Percentiles rank a stretch among this genome's conserved stretches.
Evolutionary conservation across 345 rosid species (phyloP).

Genomic region (Sonneratia caseolaris): DNA sequence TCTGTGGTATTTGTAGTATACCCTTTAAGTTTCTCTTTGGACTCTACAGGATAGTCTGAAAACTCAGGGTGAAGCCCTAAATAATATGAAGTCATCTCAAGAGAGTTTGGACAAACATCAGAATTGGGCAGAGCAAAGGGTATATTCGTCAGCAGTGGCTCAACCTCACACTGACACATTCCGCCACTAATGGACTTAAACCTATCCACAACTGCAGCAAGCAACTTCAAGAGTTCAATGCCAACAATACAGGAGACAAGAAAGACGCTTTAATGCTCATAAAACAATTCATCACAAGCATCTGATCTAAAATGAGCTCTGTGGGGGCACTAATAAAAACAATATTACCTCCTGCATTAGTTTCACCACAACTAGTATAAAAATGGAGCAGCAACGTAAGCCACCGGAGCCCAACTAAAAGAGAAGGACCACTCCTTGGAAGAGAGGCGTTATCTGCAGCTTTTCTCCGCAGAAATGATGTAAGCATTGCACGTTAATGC

Average conservation of each 20-base stretch:
- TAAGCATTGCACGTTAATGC: conserved; percentile 31
- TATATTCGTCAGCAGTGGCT: not conserved
- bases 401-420: conserved; percentile 17
- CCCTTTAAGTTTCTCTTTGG: conserved; percentile 11
- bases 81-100: not conserved
- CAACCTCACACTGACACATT: not conserved
- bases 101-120: conserved; percentile 9
- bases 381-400: conserved; percentile 8
- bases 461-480: conserved; percentile 29
- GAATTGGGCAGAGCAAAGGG: conserved; percentile 7
- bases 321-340: not conserved
- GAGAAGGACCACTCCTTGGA: conserved; percentile 8
- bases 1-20: conserved; percentile 2
- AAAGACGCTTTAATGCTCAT: not conserved
- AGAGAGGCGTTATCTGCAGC: conserved; percentile 18
- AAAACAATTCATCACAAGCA: not conserved
- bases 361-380: not conserved
- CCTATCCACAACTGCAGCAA: conserved; percentile 7
- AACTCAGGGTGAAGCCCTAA: not conserved
- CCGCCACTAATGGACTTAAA: not conserved
- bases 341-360: not conserved
- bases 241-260: not conserved
- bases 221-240: not conserved
- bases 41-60: not conserved
- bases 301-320: not conserved